Conservation (phyloP, 805 yeast species). For the Spathaspora boniae region DNA sequence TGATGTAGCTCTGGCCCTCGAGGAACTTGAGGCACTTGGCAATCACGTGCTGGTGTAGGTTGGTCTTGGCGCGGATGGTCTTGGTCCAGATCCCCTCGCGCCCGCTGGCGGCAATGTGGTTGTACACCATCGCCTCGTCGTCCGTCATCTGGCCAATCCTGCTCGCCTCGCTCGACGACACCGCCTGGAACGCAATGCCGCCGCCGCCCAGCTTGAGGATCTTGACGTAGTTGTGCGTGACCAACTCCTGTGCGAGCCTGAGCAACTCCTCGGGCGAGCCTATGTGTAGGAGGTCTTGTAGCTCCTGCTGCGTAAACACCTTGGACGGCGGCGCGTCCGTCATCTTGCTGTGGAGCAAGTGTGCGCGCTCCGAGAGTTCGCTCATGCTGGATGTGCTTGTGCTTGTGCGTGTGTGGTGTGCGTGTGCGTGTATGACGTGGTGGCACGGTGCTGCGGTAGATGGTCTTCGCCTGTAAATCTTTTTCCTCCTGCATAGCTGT, state of each 20-base stretch:
- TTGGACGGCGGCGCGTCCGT: slow-evolving; percentile 44
- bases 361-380: slow-evolving; percentile 44
- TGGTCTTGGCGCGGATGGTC: slow-evolving; percentile 82
- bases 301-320: slow-evolving; percentile 65
- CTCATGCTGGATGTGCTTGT: too few species aligned
- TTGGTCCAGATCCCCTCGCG: slow-evolving; percentile 97
- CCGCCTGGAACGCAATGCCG: slow-evolving; percentile 71
- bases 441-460: too few species aligned
- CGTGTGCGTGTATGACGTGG: too few species aligned
- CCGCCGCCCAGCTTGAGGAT: slow-evolving; percentile 68
- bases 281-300: slow-evolving; percentile 46
- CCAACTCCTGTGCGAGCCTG: slow-evolving; percentile 48
- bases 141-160: slow-evolving; percentile 73
- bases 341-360: slow-evolving; percentile 63
- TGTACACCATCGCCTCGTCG: slow-evolving; percentile 89
- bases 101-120: slow-evolving; percentile 87
- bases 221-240: slow-evolving; percentile 52
- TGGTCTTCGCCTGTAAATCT: too few species aligned
- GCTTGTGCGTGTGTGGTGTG: too few species aligned
- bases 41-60: slow-evolving; percentile 89
- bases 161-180: slow-evolving; percentile 67
- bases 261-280: slow-evolving; percentile 44
- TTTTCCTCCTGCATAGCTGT: too few species aligned
- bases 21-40: slow-evolving; percentile 74
- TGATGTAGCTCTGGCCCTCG: slow-evolving; percentile 79